Conservation (phyloP, 805 yeast genomes). For the Metschnikowia gruessii region DNA sequence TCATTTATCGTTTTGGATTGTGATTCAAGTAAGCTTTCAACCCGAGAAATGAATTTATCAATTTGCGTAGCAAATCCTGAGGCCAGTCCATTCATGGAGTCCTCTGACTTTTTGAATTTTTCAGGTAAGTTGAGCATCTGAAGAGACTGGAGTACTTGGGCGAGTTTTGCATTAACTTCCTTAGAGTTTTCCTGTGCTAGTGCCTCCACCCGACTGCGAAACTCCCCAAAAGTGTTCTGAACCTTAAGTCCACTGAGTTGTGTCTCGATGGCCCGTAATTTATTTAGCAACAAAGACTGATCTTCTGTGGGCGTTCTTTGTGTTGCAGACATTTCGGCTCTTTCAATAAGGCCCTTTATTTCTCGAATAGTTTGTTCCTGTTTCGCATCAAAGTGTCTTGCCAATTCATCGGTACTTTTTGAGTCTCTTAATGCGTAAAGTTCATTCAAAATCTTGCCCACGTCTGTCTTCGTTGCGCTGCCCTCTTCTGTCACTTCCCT, state of each 20-base stretch:
- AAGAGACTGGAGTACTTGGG: constrained; percentile 8
- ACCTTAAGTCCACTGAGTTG: constrained; percentile 8
- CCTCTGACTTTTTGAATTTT: not conserved
- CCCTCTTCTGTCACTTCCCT: constrained; percentile 36
- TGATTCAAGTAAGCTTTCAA: constrained; percentile 2
- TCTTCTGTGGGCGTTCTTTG: not conserved
- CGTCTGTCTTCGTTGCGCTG: constrained; percentile 34
- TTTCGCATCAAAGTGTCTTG: not conserved
- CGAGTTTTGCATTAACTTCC: constrained; percentile 9
- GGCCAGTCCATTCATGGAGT: not conserved
- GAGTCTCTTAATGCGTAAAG: constrained; percentile 16
- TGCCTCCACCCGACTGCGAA: constrained; percentile 9
- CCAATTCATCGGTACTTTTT: not conserved
- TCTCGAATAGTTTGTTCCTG: constrained; percentile 1
- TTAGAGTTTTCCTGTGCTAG: constrained; percentile 11
- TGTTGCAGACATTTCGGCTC: not conserved
- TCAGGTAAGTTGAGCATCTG: constrained; percentile 1
- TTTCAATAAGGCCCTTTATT: not conserved
- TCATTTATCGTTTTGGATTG: constrained; percentile 2
- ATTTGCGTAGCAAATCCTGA: not conserved
- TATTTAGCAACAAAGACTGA: not conserved
- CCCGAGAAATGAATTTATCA: not conserved
- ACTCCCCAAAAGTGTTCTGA: constrained; percentile 9
- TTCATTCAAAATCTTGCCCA: constrained; percentile 21
- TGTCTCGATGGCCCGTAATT: constrained; percentile 9